These are phyloP conservation scores for Nannochloris sp. DNA, from an alignment of 139 green algal species.

Conservation along the genomic window DNA sequence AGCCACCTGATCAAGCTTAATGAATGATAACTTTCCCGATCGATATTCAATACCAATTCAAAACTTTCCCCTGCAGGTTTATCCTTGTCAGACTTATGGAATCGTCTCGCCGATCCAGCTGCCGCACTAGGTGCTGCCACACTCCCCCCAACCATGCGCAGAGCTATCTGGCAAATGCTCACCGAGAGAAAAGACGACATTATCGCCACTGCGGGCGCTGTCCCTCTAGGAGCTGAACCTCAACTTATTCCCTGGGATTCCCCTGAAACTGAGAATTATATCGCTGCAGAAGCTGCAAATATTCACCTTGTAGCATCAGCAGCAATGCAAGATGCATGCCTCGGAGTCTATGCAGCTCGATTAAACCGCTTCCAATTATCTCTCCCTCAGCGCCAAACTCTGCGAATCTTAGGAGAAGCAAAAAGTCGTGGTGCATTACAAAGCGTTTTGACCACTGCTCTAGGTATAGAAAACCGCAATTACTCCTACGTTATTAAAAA, in stretches of 20 bases:
- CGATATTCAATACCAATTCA: background rate
- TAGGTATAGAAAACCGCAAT: constrained; percentile 47
- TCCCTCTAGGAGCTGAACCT: constrained; percentile 2
- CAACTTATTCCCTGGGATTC: no score
- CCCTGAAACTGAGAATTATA: constrained; percentile 13
- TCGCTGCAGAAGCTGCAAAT: constrained; percentile 8
- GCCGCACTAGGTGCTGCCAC: background rate
- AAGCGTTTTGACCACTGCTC: constrained; percentile 30
- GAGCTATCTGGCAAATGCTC: constrained; percentile 22
- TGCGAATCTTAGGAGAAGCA: background rate
- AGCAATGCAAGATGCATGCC: constrained; percentile 22
- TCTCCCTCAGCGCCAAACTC: background rate
- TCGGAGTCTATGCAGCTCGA: constrained; percentile 45
- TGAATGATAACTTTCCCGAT: no score
- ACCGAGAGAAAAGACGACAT: background rate
- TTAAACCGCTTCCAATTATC: constrained; percentile 20
- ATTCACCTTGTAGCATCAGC: constrained; percentile 19
- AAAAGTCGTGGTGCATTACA: constrained; percentile 40
- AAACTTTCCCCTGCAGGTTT: background rate
- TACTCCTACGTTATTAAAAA: constrained; percentile 63
- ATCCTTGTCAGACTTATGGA: background rate
- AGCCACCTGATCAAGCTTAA: no score
- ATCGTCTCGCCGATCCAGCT: background rate
- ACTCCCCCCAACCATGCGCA: background rate
- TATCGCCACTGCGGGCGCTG: background rate